Percentiles rank a stretch among this genome's conserved stretches.
phyloP scores from a whole-genome alignment of 1,284 basidiomycete species.

The Trichosporon coremiiforme region DNA sequence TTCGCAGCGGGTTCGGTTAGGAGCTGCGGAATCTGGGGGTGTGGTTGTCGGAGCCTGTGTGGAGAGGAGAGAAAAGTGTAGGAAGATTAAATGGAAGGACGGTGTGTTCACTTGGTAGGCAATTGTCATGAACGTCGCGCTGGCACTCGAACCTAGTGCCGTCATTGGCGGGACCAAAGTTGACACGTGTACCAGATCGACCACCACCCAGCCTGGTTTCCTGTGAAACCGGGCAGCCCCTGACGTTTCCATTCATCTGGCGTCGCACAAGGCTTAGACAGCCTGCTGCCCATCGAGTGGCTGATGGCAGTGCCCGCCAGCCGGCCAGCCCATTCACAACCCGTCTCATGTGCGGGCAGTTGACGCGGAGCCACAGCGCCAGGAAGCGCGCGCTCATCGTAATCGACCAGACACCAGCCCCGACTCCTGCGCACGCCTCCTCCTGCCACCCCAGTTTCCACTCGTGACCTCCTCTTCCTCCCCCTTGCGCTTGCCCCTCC shows the following conservation, averaged over 20 bases:
- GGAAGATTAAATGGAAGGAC: neutral
- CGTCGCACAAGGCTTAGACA: neutral
- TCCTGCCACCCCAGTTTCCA: constrained; percentile 52
- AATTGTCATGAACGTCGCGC: constrained; percentile 19
- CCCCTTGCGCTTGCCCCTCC: constrained; percentile 33
- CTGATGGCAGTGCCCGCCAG: neutral
- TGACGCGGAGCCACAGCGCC: neutral
- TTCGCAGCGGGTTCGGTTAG: too few relatives aligned
- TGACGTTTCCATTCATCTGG: constrained; percentile 12
- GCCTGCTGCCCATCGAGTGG: neutral
- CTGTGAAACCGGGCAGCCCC: constrained; percentile 11
- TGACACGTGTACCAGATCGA: neutral
- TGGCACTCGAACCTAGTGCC: constrained; percentile 15
- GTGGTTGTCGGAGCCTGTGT: constrained; percentile 2
- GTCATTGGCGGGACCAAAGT: constrained; percentile 17
- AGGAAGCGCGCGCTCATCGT: neutral
- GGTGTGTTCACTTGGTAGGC: too few relatives aligned
- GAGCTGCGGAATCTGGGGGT: too few relatives aligned
- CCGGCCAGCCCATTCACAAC: too few relatives aligned
- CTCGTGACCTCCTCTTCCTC: constrained; percentile 52
- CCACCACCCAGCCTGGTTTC: neutral
- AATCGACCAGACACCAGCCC: constrained; percentile 16
- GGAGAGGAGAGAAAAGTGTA: neutral
- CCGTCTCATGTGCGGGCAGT: neutral
- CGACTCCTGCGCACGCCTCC: constrained; percentile 38